Evolutionary conservation across 2,329 filamentous ascomycete genomes (phyloP).

Genomic region (Fusarium temperatum): DNA sequence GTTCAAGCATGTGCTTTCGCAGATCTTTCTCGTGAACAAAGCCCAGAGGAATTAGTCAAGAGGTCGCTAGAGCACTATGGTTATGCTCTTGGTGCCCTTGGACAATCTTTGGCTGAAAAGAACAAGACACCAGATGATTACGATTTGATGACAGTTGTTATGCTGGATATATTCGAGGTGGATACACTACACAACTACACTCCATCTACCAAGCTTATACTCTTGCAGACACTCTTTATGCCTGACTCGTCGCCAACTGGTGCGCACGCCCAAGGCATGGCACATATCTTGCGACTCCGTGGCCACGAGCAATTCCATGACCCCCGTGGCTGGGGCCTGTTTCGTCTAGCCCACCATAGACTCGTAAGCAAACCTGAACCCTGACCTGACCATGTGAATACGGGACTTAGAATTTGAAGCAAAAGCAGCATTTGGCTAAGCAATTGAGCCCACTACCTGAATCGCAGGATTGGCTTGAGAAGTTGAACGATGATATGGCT

Average conservation of each 20-base stretch:
- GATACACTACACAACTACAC: not conserved
- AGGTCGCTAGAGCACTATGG: slow-evolving; percentile 49
- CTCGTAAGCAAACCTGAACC: slow-evolving; percentile 27
- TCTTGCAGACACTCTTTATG: slow-evolving; percentile 45
- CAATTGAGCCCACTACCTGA: slow-evolving; percentile 42
- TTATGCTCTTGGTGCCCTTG: slow-evolving; percentile 46
- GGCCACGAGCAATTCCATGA: slow-evolving; percentile 48
- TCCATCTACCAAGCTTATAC: not conserved
- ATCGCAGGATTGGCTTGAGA: slow-evolving; percentile 44
- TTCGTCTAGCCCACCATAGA: slow-evolving; percentile 51
- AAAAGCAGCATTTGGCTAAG: slow-evolving; percentile 50
- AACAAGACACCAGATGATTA: slow-evolving; percentile 50
- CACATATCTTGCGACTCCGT: slow-evolving; percentile 50
- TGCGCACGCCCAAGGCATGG: slow-evolving; percentile 52
- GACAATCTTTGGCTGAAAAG: slow-evolving; percentile 43
- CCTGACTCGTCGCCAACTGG: slow-evolving; percentile 38
- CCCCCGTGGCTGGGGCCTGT: slow-evolving; percentile 51
- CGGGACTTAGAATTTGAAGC: slow-evolving; percentile 13
- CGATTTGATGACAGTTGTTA: slow-evolving; percentile 52
- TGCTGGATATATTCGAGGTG: slow-evolving; percentile 54
- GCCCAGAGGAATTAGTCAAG: slow-evolving; percentile 26
- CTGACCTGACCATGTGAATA: not conserved
- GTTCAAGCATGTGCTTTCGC: slow-evolving; percentile 50
- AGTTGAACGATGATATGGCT: slow-evolving; percentile 40
- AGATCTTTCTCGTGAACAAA: slow-evolving; percentile 42